Evolutionary conservation across 208 protist genomes (phyloP), one percentile per base, ranked within the genome.

Genomic region (Eutreptiella sp.): DNA sequence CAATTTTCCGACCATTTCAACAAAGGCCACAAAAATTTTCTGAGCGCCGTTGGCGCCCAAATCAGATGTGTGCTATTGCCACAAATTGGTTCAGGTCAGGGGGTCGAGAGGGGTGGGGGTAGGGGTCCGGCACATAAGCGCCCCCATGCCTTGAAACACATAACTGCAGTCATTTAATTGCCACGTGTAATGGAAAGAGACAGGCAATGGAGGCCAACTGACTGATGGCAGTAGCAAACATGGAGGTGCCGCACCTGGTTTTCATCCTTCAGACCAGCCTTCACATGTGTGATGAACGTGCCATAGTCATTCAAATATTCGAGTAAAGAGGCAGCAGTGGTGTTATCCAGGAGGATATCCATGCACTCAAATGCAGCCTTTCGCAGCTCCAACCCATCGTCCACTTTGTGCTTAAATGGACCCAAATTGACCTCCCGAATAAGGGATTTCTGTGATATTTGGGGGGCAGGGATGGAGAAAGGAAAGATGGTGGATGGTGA

Each of bases 281-380:
- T 47, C 14, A 85, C 31, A 31, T 80, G 61, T n/a, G 32, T 42
- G 28, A 85, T 50, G 33, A 84, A 85, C 23, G 52, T 59, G 9
- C 47, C 45, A 33, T 75, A 65, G 14, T 70, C 68, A 27, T 46
- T 48, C 50, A 80, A 76, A 45, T 77, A 83, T 14, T 79, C 58
- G 1, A 83, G 46, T 14, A 79, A 38, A 28, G 66, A 73, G 23
- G 65, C 57, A 38, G 39, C 54, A 24, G 63, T 57, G 0, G 41
- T 63, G 21, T 78, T 59, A 26, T 81, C 73, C 42, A 91, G 68
- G 24, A 93, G 59, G 19, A 77, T 82, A 36, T 89, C 82, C 70
- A 97, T 76, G 64, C 87, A 94, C 65, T 94, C 89, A 48, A 89
- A 95, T 0, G 90, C 86, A 27, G 84, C 76, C 69, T 95, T 94